phyloP scores from a whole-genome alignment of 768 basidiomycete species.

The Galerina sulciceps region DNA sequence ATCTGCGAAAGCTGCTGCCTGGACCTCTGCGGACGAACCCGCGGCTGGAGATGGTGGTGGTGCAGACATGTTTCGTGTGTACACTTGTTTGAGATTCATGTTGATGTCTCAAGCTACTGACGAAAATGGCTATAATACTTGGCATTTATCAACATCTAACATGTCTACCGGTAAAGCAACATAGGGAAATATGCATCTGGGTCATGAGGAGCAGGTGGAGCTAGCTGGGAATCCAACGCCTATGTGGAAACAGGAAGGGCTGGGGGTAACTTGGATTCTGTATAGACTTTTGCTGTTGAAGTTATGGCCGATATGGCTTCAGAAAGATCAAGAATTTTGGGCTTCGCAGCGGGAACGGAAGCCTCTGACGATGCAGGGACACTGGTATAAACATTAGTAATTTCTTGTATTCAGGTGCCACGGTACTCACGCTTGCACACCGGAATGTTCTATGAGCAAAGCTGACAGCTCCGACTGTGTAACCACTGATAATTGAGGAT shows the following conservation, averaged over 20 bases:
- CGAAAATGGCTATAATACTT: no score
- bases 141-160: not conserved
- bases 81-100: constrained; percentile 38
- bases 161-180: constrained; percentile 55
- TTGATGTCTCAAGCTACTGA: no score
- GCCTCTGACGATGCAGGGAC: constrained; percentile 55
- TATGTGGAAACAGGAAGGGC: constrained; percentile 66
- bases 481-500: constrained; percentile 89
- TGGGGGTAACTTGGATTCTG: constrained; percentile 73
- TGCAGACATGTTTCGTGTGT: constrained; percentile 49
- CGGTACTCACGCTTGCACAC: constrained; percentile 60
- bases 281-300: constrained; percentile 58
- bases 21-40: constrained; percentile 57
- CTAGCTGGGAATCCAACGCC: constrained; percentile 72
- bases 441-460: constrained; percentile 81
- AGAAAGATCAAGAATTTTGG: constrained; percentile 62
- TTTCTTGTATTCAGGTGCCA: not conserved
- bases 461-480: constrained; percentile 83
- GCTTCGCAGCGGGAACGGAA: constrained; percentile 48
- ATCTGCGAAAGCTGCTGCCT: constrained; percentile 72
- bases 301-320: constrained; percentile 74
- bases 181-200: constrained; percentile 86
- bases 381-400: constrained; percentile 34
- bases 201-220: constrained; percentile 83
- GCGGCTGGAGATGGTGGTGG: constrained; percentile 53